These are phyloP conservation scores for Boletus reticulatus DNA, from an alignment of 768 basidiomycete species.

Conservation along the genomic window DNA sequence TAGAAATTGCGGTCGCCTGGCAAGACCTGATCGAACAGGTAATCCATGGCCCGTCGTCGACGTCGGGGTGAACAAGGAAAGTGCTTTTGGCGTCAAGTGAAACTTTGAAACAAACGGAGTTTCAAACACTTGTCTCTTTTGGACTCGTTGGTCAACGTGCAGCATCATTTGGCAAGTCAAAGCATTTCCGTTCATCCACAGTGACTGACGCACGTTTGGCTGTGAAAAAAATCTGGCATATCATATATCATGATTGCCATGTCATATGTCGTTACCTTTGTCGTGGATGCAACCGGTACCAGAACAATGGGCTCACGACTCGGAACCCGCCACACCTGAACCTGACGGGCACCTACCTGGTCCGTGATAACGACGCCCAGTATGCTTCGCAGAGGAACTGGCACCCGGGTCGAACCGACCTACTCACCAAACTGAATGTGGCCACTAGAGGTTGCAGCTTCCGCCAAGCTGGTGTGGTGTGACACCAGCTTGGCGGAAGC, in stretches of 20 bases:
- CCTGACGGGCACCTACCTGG: neutral
- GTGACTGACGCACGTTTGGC: too few species aligned
- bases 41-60: constrained; percentile 19
- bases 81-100: neutral
- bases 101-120: constrained; percentile 25
- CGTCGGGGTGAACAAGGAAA: neutral
- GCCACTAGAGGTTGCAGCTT: too few species aligned
- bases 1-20: constrained; percentile 62
- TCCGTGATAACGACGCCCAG: too few species aligned
- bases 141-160: constrained; percentile 3
- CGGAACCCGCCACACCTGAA: too few species aligned
- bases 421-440: too few species aligned
- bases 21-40: constrained; percentile 14
- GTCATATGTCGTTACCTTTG: neutral
- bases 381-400: too few species aligned
- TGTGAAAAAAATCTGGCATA: too few species aligned
- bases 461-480: too few species aligned
- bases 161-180: too few species aligned
- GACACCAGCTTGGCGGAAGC: too few species aligned
- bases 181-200: too few species aligned
- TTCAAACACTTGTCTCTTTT: constrained; percentile 20
- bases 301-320: neutral
- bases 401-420: too few species aligned
- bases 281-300: neutral
- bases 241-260: neutral